Evolutionary conservation across 1,284 basidiomycete species (phyloP).

Genomic region (Ganoderma leucocontextum): DNA sequence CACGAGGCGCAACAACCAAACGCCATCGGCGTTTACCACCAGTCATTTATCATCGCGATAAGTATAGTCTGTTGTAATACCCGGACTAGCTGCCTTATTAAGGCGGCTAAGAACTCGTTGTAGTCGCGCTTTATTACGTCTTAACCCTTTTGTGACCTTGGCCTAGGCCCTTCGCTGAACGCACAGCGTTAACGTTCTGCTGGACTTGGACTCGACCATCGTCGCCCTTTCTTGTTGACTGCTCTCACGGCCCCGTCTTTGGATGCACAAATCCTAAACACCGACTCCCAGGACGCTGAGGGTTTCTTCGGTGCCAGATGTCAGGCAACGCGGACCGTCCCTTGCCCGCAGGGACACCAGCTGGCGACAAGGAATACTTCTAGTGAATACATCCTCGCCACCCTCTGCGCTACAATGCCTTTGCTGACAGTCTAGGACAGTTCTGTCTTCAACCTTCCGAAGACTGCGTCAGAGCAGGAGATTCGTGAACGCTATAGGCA

Average conservation of each 20-base stretch:
- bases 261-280: slow-evolving; percentile 22
- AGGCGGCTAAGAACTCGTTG: slow-evolving; percentile 9
- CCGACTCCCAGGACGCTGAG: slow-evolving; percentile 7
- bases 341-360: slow-evolving; percentile 4
- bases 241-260: slow-evolving; percentile 20
- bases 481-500: slow-evolving; percentile 77
- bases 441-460: slow-evolving; percentile 73
- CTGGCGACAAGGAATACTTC: slow-evolving; percentile 33
- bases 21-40: slow-evolving; percentile 13
- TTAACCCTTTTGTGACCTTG: slow-evolving; percentile 11
- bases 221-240: neutral
- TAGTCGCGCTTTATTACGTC: slow-evolving; percentile 26
- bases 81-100: slow-evolving; percentile 8
- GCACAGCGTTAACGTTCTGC: neutral
- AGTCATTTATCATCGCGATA: slow-evolving; percentile 13
- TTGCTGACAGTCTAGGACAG: slow-evolving; percentile 43
- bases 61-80: slow-evolving; percentile 4
- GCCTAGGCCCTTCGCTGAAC: neutral
- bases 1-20: slow-evolving; percentile 1
- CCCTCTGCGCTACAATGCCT: slow-evolving; percentile 19
- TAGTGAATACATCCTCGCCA: slow-evolving; percentile 31
- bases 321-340: slow-evolving; percentile 19
- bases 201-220: neutral
- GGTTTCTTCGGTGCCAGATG: slow-evolving; percentile 23
- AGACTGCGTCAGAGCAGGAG: slow-evolving; percentile 67